Conservation (phyloP, 75 land plant genomes). For the Pinus tabuliformis region DNA sequence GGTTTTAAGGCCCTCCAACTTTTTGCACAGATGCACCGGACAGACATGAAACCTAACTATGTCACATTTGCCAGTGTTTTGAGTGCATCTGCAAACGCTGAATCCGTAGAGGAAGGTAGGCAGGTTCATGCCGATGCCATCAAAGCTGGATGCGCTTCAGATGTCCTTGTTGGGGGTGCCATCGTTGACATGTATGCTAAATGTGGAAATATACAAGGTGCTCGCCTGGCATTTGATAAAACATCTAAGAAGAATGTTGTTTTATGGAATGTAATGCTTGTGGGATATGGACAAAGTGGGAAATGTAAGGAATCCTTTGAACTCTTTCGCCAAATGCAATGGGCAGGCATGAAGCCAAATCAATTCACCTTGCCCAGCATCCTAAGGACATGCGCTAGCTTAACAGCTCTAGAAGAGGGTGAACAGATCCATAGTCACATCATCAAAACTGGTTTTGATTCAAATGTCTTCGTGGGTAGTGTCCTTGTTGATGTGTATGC, state of each 20-base stretch:
- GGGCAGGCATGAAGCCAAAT: conserved; percentile 55
- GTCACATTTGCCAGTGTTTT: conserved; percentile 73
- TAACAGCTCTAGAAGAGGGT: conserved; percentile 50
- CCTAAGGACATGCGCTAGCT: conserved; percentile 55
- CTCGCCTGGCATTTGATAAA: conserved; percentile 17
- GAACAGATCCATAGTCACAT: conserved; percentile 63
- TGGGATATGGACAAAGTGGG: conserved; percentile 60
- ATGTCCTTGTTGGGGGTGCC: conserved; percentile 23
- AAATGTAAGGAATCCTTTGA: conserved; percentile 39
- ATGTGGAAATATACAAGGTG: conserved; percentile 30
- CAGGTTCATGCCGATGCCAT: conserved; percentile 27
- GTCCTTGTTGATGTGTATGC: conserved; percentile 73
- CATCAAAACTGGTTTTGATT: conserved; percentile 57
- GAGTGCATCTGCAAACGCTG: conserved; percentile 67
- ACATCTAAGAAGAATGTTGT: conserved; percentile 56
- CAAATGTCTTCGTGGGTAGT: conserved; percentile 55
- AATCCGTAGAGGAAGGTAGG: conserved; percentile 52
- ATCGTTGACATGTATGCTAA: conserved; percentile 43
- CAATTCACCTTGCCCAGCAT: conserved; percentile 68
- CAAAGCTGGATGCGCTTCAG: conserved; percentile 18
- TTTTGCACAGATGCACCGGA: conserved; percentile 35
- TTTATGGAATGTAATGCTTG: conserved; percentile 82
- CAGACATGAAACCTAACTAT: conserved; percentile 28
- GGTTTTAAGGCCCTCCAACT: conserved; percentile 51
- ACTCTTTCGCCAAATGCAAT: conserved; percentile 52